phyloP scores from a whole-genome alignment of 352 stramenopile species.

The Phytopythium litorale region DNA sequence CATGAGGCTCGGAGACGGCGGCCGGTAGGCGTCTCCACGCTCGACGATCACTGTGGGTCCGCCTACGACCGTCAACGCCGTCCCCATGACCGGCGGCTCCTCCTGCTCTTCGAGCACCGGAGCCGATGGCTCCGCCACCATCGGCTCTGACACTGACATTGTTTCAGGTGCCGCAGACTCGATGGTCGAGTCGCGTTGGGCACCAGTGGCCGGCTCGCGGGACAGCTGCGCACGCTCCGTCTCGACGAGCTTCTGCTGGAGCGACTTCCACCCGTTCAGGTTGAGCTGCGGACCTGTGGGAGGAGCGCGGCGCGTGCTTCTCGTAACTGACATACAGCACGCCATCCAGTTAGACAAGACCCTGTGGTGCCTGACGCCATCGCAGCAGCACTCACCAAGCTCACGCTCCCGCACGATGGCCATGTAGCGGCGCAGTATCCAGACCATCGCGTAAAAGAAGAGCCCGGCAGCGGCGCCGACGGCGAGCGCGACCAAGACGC shows the following conservation, averaged over 20 bases:
- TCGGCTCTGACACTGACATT: not conserved
- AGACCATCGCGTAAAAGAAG: conserved; percentile 7
- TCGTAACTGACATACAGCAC: not conserved
- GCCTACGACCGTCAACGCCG: conserved; percentile 10
- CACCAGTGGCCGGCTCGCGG: not conserved
- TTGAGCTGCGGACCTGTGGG: conserved; percentile 17
- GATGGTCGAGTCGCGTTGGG: not conserved
- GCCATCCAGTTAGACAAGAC: not conserved
- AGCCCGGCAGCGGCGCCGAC: conserved; percentile 4
- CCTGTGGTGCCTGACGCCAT: not conserved
- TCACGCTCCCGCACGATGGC: not conserved
- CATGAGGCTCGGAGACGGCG: conserved; percentile 24
- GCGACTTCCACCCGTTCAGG: conserved; percentile 27
- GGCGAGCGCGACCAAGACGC: conserved; percentile 3
- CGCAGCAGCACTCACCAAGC: not conserved
- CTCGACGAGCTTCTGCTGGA: conserved; percentile 27
- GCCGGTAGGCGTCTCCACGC: conserved; percentile 31
- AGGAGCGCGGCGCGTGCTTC: not conserved
- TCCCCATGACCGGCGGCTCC: conserved; percentile 5
- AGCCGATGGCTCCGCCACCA: not conserved
- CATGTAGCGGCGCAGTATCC: conserved; percentile 6
- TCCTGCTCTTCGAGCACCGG: not conserved
- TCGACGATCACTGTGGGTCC: conserved; percentile 21
- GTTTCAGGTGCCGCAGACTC: not conserved
- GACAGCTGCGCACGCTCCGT: conserved; percentile 17